Evolutionary conservation across 2,329 filamentous ascomycete species (phyloP).

Genomic region (Penicillium hordei): DNA sequence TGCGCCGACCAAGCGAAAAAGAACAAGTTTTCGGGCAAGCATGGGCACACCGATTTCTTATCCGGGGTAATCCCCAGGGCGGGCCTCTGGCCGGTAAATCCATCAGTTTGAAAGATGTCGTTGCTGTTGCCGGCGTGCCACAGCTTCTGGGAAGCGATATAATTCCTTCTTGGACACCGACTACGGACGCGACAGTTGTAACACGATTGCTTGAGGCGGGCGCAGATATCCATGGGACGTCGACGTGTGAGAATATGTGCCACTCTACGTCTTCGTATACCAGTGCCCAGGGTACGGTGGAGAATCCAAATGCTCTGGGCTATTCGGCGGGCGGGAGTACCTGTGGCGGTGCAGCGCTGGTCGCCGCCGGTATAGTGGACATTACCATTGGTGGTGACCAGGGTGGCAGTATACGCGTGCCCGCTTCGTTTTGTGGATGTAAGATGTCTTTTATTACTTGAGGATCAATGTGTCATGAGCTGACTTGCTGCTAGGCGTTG

Average conservation of each 20-base stretch:
- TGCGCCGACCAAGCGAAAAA: slow-evolving; percentile 41
- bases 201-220: slow-evolving; percentile 53
- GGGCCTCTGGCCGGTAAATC: slow-evolving; percentile 45
- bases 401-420: slow-evolving; percentile 35
- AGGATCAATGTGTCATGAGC: too few relatives aligned
- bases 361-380: slow-evolving; percentile 28
- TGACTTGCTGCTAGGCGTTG: slow-evolving; percentile 31
- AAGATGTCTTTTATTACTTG: not conserved
- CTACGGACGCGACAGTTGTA: slow-evolving; percentile 56
- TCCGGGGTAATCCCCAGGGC: slow-evolving; percentile 36
- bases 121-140: slow-evolving; percentile 55
- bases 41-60: slow-evolving; percentile 54
- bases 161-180: slow-evolving; percentile 52
- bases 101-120: slow-evolving; percentile 56
- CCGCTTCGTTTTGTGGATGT: slow-evolving; percentile 47
- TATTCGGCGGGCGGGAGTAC: slow-evolving; percentile 34
- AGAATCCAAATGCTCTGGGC: slow-evolving; percentile 30
- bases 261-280: slow-evolving; percentile 32
- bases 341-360: slow-evolving; percentile 31
- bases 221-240: slow-evolving; percentile 52
- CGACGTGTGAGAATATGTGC: slow-evolving; percentile 57
- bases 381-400: slow-evolving; percentile 37
- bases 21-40: slow-evolving; percentile 52
- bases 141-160: slow-evolving; percentile 55
- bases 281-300: slow-evolving; percentile 29